Evolutionary conservation across 2,329 filamentous ascomycete genomes (phyloP).

Genomic region (Trichocomaceae sp.): DNA sequence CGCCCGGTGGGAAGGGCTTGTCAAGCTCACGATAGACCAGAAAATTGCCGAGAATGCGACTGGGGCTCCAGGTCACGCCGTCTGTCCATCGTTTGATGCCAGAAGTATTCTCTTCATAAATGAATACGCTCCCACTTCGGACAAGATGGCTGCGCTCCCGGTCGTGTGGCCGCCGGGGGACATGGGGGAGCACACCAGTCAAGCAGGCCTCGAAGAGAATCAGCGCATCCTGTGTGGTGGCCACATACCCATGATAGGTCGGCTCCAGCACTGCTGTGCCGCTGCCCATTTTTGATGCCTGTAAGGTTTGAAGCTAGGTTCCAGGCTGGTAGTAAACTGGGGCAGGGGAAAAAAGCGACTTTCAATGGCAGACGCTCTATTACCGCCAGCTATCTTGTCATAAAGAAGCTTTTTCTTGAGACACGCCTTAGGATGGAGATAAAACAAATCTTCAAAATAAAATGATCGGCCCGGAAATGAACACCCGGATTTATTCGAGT

Average conservation of each 20-base stretch:
- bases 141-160: slow-evolving; percentile 72
- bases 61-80: slow-evolving; percentile 84
- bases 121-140: slow-evolving; percentile 76
- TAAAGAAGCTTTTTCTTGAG: neutral
- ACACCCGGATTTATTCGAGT: neutral
- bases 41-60: slow-evolving; percentile 76
- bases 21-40: slow-evolving; percentile 78
- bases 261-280: slow-evolving; percentile 50
- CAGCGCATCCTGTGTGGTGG: slow-evolving; percentile 67
- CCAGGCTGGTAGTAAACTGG: neutral
- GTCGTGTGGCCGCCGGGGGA: slow-evolving; percentile 78
- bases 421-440: neutral
- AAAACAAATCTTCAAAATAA: neutral
- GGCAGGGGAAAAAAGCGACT: neutral
- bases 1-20: slow-evolving; percentile 68
- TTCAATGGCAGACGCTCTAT: neutral
- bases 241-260: slow-evolving; percentile 61
- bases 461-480: neutral
- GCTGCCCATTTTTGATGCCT: slow-evolving; percentile 33
- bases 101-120: slow-evolving; percentile 85
- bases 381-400: neutral
- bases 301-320: neutral
- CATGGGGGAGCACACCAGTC: slow-evolving; percentile 62
- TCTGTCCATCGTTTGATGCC: slow-evolving; percentile 95
- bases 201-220: slow-evolving; percentile 75